Evolutionary conservation across 2,329 filamentous ascomycete species (phyloP), one percentile per base, ranked within the genome.

Genomic region (Diaporthe sp.): DNA sequence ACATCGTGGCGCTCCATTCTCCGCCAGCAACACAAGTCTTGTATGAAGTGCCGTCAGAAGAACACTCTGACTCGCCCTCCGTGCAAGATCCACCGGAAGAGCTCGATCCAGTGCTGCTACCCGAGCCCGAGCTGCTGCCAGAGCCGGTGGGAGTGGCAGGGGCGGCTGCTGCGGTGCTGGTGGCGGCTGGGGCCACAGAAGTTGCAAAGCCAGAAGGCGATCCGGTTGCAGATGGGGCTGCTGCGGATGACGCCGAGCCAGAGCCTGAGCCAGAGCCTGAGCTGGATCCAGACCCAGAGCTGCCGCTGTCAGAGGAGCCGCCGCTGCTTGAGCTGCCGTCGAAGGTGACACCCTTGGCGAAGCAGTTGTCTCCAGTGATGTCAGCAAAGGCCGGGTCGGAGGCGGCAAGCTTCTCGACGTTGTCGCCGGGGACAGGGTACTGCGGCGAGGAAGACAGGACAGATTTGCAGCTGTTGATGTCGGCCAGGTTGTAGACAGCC

Each of bases 401-500:
- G n/a, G 69, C 12, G 68, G 61, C 49, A 22, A 75, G 46, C 31
- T 77, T 58, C 42, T 73, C 55, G 59, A 91, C 87, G 74, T 90
- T 87, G 0, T 86, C 83, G 67, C 94, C 94, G 9, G 93, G 92
- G 72, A 91, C 82, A 53, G 94, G 93, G 85, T 93, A 95, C 78
- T 87, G 81, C 49, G 94, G 87, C 75, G 94, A 91, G 61, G 86
- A 81, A 51, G 87, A 85, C 79, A 92, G 90, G 9, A 83, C 82
- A 49, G 92, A 93, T 57, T 82, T 86, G 85, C 93, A 95, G 67
- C 84, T 86, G 72, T 90, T 89, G 62, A 83, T 84, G 69, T 94
- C 84, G 82, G 95, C 95, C 84, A 92, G 93, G 71, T 93, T 88
- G 81, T 95, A 95, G 83, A 95, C 89, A 62, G 88, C 83, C 1